Conservation (phyloP, 805 yeast genomes). For the Yarrowia deformans region DNA sequence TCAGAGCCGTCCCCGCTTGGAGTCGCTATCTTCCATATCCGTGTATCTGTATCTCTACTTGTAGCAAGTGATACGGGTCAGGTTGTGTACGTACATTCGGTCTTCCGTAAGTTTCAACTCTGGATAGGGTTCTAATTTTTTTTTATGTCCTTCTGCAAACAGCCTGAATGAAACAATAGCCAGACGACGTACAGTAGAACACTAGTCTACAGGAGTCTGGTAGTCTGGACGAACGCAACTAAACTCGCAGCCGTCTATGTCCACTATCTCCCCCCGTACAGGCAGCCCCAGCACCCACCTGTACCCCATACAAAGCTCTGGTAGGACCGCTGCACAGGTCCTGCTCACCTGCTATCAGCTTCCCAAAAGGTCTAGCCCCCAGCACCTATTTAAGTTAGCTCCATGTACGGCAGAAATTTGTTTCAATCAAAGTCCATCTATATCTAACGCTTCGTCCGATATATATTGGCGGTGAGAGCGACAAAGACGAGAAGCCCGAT, state of each 20-base stretch:
- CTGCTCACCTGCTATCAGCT: conserved; percentile 27
- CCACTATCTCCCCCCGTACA: conserved; percentile 17
- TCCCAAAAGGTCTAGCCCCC: conserved; percentile 35
- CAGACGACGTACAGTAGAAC: too few species aligned
- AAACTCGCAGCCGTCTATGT: neutral
- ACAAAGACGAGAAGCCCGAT: conserved; percentile 2
- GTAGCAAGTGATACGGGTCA: neutral
- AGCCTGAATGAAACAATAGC: too few species aligned
- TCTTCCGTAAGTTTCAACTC: neutral
- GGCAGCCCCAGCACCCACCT: neutral
- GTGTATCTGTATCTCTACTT: neutral
- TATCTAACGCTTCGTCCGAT: conserved; percentile 4
- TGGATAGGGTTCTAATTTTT: conserved; percentile 6
- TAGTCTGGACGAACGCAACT: too few species aligned
- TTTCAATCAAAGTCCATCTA: conserved; percentile 26
- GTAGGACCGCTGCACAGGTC: neutral
- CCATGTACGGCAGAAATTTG: conserved; percentile 38
- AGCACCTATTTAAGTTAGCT: conserved; percentile 31
- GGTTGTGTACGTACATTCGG: neutral
- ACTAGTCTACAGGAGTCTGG: too few species aligned
- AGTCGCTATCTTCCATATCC: too few species aligned
- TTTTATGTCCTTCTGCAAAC: neutral
- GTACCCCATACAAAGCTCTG: conserved; percentile 14
- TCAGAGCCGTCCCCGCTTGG: conserved; percentile 23
- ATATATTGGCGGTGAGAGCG: conserved; percentile 4